Percentiles rank a stretch among this genome's conserved stretches.
These are phyloP conservation scores for Turnera subulata DNA, from an alignment of 345 rosid genomes.

Conservation along the genomic window DNA sequence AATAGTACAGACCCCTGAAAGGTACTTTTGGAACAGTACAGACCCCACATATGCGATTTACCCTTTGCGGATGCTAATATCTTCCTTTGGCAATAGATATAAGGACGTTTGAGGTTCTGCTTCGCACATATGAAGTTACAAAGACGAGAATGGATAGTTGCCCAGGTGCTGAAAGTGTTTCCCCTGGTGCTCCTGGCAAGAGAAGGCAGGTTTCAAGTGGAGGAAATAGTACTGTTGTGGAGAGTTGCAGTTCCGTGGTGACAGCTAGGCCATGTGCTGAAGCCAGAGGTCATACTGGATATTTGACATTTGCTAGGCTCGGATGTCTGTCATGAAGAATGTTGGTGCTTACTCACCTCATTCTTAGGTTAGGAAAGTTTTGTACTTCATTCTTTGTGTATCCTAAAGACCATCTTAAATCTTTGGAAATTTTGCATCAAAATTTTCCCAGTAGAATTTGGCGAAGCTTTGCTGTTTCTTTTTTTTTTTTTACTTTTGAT, in stretches of 20 bases:
- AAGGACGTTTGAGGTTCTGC: constrained; percentile 83
- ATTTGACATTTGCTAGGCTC: constrained; percentile 86
- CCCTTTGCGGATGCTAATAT: constrained; percentile 1
- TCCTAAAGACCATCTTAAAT: no score
- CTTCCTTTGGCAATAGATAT: constrained; percentile 46
- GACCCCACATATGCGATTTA: no score
- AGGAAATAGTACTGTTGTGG: constrained; percentile 24
- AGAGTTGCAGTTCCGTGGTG: constrained; percentile 29
- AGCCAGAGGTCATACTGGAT: constrained; percentile 93
- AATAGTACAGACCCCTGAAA: no score
- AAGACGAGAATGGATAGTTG: constrained; percentile 45
- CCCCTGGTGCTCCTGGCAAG: constrained; percentile 48
- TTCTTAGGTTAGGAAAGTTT: no score
- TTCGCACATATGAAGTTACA: constrained; percentile 75
- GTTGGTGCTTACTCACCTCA: no score
- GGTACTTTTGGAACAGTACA: no score
- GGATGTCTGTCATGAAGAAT: constrained; percentile 40
- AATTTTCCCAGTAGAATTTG: no score
- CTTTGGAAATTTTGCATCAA: no score
- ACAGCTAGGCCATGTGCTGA: constrained; percentile 80
- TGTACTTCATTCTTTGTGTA: no score
- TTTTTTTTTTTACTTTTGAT: no score
- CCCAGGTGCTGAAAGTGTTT: constrained; percentile 30
- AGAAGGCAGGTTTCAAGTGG: constrained; percentile 57
- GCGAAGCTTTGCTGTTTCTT: no score